Evolutionary conservation across 805 yeast genomes (phyloP), one percentile per base, ranked within the genome.

Genomic region (Metschnikowia matae): DNA sequence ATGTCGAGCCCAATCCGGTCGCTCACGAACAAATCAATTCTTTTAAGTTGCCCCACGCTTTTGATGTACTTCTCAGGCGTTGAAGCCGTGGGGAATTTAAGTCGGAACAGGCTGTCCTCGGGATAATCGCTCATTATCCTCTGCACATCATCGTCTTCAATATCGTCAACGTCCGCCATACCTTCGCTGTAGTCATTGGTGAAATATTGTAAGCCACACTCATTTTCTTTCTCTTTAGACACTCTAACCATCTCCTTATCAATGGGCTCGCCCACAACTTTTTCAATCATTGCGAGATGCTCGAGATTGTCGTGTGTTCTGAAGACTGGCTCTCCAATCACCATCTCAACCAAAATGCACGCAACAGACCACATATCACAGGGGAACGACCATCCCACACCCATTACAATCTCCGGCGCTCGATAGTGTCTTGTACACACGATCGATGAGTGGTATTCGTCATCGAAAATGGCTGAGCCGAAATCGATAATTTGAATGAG

Each of bases 291-390:
- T 14, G 96, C 96, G 65, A 94, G 73, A 69, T 94, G 99, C 67
- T 92, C 98, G 46, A 84, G 72, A 65, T 92, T 91, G 64, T 94
- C 97, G 66, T 92, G 97, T 0, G 98, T 94, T 57, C 89, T 90
- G 68, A 92, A 94, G 21, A 94, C 71, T 0, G 97, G 96, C 62
- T 89, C 96, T 26, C 99, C 99, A 17, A 95, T 89, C 36, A 88
- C 84, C 45, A 94, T 70, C 69, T 94, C 99, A 8, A 89, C 91
- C 34, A 94, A 70, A 14, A 94, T 89, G 66, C 98, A 92, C 1
- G 97, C 99, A 40, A 94, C 77, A 1, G 96, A 88, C 99, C 99
- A 94, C 71, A 92, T 74, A 66, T 94, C 99, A 66, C 98, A 92
- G 1, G 97, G 96, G 60, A 80, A 90, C 6, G 96, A 87, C 98